Evolutionary conservation across 2,329 filamentous ascomycete species (phyloP), one percentile per base, ranked within the genome.

Genomic region (Myriosclerotinia scirpicola): DNA sequence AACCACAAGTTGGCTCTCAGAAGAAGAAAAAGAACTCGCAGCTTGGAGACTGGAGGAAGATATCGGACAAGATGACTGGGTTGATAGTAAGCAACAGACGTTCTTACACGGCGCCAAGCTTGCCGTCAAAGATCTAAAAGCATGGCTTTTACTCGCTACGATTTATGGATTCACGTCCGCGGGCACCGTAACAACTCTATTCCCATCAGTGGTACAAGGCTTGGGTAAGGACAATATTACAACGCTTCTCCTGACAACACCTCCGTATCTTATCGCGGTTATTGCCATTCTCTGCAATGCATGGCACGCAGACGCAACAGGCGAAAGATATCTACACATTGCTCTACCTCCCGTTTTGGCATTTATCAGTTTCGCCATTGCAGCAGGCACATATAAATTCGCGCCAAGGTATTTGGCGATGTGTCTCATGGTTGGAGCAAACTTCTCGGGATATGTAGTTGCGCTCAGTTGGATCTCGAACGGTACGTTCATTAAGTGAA

Each of bases 401-500:
- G 68, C 65, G 2, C 70, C 70, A 2, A 64, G 72, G n/a, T 73
- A 74, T 54, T 20, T 72, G 54, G 63, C 63, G 20, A 60, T 65
- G 54, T 65, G 63, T 22, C 34, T 65, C 14, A 65, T 65, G 63
- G 54, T 65, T 14, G 54, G 54, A n/a, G 34, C 54, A 5, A 65
- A 53, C 36, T 65, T 53, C 22, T 48, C 54, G 9, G 54, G 54
- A 20, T 65, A 65, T 34, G 63, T 80, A 77, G 86, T 90, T 2
- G 81, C 82, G 2, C 80, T 90, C 7, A 83, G 86, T 11, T 93
- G 90, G 90, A 91, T 93, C 70, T 87, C 84, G 64, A 91, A 89
- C 75, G 64, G 61, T 64, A 46, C 12, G 26, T 64, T 38, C 12
- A 3, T n/a, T 15, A 20, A 22, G 3, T 14, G 3, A 15, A 12